These are phyloP conservation scores for Vigna trinervia DNA, from an alignment of 306 rosid genomes.

Conservation along the genomic window DNA sequence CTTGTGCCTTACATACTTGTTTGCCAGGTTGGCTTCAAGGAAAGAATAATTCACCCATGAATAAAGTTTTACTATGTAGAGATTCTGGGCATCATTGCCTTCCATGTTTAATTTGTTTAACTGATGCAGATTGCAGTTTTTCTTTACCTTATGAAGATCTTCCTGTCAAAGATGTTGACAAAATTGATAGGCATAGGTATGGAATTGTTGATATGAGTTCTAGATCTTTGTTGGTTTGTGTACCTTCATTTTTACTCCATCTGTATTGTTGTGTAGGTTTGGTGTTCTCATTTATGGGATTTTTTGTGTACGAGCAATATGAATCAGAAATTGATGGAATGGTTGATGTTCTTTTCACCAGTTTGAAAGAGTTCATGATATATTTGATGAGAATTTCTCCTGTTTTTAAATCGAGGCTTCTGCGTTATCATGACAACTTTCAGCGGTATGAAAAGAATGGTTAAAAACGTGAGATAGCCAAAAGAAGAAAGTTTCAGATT, in stretches of 20 bases:
- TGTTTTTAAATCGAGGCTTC: slow-evolving; percentile 45
- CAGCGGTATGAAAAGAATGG: slow-evolving; percentile 31
- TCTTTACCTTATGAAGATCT: slow-evolving; percentile 66
- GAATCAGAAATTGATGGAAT: slow-evolving; percentile 71
- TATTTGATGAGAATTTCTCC: slow-evolving; percentile 55
- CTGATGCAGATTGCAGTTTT: slow-evolving; percentile 59
- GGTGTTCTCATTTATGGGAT: slow-evolving; percentile 69
- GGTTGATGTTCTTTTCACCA: slow-evolving; percentile 42
- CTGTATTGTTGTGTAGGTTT: slow-evolving; percentile 59
- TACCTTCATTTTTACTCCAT: slow-evolving; percentile 23
- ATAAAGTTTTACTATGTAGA: slow-evolving; percentile 27
- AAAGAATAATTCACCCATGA: slow-evolving; percentile 24
- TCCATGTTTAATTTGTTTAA: slow-evolving; percentile 26
- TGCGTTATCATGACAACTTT: slow-evolving; percentile 34
- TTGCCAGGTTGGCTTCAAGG: slow-evolving; percentile 32
- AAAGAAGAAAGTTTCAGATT: slow-evolving; percentile 34
- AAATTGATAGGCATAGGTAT: slow-evolving; percentile 67
- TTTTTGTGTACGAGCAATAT: slow-evolving; percentile 84
- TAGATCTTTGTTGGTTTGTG: slow-evolving; percentile 15
- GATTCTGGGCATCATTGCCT: slow-evolving; percentile 25
- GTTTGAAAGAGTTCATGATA: slow-evolving; percentile 43
- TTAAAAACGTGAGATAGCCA: slow-evolving; percentile 47
- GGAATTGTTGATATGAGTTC: slow-evolving; percentile 30
- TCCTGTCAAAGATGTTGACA: slow-evolving; percentile 52
- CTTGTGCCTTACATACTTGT: slow-evolving; percentile 12